Base-by-base conservation (phyloP, 2,329 filamentous ascomycete species). In the Bipolaris zeicola region DNA sequence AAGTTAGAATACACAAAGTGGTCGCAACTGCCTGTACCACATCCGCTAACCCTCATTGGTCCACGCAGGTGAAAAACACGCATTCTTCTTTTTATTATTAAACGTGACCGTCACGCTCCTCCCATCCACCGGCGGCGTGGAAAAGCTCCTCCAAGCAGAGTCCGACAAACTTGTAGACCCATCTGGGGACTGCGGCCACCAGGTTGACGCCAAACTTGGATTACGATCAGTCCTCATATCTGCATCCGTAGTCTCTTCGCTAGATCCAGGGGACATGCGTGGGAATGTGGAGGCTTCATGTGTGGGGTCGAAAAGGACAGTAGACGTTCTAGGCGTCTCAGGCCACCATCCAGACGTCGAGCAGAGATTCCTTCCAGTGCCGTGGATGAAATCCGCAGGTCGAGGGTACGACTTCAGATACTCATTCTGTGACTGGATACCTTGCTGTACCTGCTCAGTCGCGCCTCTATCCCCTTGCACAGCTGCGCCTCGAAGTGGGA, bases 261-360 rank as follows among this genome's bases (percentile, higher is more conserved):
- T 20, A 4, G 43, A 7, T 6, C 16, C 28, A 1, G n/a, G 51
- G 4, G 16, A 52, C 6, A 42, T 16, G 18, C 44, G 42, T 4
- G 52, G 39, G n/a, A 62, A 55, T 2, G 58, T 51, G 3, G 57
- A 41, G 10, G 51, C 34, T 43, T 61, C 56, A 26, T 60, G 57
- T 8, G 57, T 57, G 26, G 46, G 55, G 16, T 60, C 52, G 14
- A 55, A 41, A 6, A 55, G 36, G 14, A 54, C 34, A 0, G 46
- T 52, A 6, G 60, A 45, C 4, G 52, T 41, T 4, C 20, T 37
- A 2, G 48, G 28, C 22, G 37, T 53, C 8, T 57, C 47, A 2
- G 61, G 62, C 65, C 66, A 68, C 65, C 63, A 67, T 7, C 61
- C 66, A 22, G 66, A 64, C 11, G 62, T 61, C 3, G 62, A 63